Evolutionary conservation across 2,329 filamentous ascomycete genomes (phyloP).

Genomic region (Penicillium sp.): DNA sequence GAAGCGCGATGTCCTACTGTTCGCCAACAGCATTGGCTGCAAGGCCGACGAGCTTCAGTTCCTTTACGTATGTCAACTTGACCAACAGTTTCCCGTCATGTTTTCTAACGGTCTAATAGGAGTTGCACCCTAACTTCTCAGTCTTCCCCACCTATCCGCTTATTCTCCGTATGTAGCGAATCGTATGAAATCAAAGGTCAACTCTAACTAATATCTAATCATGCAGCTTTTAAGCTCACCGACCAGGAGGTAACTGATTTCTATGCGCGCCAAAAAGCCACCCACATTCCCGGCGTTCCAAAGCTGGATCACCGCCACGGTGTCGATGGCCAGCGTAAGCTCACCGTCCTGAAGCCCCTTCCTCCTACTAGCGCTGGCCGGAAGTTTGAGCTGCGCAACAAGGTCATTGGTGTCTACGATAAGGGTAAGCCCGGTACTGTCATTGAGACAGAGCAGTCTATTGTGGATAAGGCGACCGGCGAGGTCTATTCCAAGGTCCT

Average conservation of each 20-base stretch:
- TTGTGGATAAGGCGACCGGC: constrained; percentile 68
- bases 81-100: background rate
- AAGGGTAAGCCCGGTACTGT: constrained; percentile 83
- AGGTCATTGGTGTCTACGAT: constrained; percentile 83
- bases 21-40: constrained; percentile 84
- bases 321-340: constrained; percentile 80
- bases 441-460: constrained; percentile 72
- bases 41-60: constrained; percentile 88
- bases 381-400: constrained; percentile 73
- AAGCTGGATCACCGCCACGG: constrained; percentile 71
- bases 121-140: constrained; percentile 81
- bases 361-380: constrained; percentile 69
- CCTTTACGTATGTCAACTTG: constrained; percentile 69
- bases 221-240: constrained; percentile 70
- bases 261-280: constrained; percentile 66
- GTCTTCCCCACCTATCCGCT: constrained; percentile 88
- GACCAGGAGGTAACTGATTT: constrained; percentile 80
- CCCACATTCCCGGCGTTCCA: constrained; percentile 72
- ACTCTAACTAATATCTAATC: constrained; percentile 37
- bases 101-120: constrained; percentile 50
- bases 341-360: constrained; percentile 74
- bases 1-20: constrained; percentile 84
- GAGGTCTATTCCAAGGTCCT: constrained; percentile 71
- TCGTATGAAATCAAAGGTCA: background rate
- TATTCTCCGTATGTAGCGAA: constrained; percentile 63